Evolutionary conservation across 441 rosid genomes (phyloP).

Genomic region (Adansonia madagascariensis): DNA sequence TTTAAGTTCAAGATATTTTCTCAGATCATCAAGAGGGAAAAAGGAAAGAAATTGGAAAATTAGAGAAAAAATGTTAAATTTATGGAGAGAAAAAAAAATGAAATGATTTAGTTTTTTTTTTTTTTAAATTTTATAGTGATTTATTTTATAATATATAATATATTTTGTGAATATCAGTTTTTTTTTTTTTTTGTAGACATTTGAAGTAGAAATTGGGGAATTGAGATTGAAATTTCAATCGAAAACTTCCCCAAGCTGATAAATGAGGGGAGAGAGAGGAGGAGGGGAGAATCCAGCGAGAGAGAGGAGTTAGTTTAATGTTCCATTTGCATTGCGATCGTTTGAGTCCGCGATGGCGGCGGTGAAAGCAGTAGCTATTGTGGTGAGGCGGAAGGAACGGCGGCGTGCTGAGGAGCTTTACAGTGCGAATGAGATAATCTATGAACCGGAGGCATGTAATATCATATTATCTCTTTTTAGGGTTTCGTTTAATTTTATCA

Average conservation of each 20-base stretch:
- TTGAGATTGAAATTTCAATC: constrained; percentile 25
- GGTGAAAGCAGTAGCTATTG: constrained; percentile 20
- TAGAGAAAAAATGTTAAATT: no score
- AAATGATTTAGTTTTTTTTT: no score
- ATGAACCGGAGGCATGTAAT: constrained; percentile 53
- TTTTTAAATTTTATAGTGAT: no score
- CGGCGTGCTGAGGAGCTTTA: constrained; percentile 42
- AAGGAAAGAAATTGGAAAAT: no score
- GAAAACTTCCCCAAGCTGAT: constrained; percentile 20
- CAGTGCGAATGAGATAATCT: constrained; percentile 47
- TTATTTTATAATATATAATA: background rate
- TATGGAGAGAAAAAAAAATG: no score
- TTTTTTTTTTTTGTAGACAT: constrained; percentile 29
- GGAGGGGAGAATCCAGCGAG: constrained; percentile 27
- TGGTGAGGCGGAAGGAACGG: constrained; percentile 36
- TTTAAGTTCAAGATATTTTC: no score
- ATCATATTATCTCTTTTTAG: constrained; percentile 30
- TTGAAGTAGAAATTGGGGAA: constrained; percentile 23
- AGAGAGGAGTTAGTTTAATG: constrained; percentile 27
- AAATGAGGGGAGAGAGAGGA: constrained; percentile 22
- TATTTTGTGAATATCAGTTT: constrained; percentile 30
- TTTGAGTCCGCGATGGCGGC: constrained; percentile 37
- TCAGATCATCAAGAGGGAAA: no score
- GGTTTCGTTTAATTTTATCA: constrained; percentile 27
- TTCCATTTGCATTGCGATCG: constrained; percentile 35